Percentiles rank a stretch among this genome's conserved stretches.
Conservation (phyloP, 345 rosid species). For the Mallotus nudiflorus region DNA sequence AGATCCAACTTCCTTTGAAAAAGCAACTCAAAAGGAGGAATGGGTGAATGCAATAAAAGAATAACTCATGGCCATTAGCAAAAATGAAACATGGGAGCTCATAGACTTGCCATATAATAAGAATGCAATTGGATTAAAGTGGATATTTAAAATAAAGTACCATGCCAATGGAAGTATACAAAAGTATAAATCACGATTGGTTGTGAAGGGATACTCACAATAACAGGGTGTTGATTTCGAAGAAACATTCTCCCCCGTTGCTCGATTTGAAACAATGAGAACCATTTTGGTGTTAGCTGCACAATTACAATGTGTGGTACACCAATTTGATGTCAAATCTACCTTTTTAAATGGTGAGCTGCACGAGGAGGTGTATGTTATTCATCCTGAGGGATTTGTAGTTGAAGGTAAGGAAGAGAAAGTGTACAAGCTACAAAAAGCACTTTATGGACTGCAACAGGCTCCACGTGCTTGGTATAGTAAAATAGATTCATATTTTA, state of each 20-base stretch:
- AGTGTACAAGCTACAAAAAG: no score
- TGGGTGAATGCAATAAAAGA: no score
- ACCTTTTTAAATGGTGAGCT: background rate
- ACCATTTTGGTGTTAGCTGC: background rate
- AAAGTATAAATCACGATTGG: background rate
- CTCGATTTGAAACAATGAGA: background rate
- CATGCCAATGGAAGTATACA: slow-evolving; percentile 1
- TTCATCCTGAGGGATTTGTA: background rate
- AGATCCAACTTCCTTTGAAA: background rate
- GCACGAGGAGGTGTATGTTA: background rate
- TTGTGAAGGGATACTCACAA: background rate
- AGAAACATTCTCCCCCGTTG: background rate
- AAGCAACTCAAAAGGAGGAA: background rate
- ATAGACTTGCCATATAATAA: no score
- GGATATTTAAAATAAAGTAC: slow-evolving; percentile 1
- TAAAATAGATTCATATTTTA: no score
- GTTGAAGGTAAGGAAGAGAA: no score
- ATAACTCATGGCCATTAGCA: no score
- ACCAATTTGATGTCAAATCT: no score
- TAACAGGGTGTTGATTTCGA: background rate
- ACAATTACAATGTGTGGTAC: background rate
- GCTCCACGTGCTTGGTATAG: background rate
- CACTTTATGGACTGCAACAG: background rate
- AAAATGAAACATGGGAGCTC: no score
- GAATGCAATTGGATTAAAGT: no score